Percentiles rank a stretch among this genome's conserved stretches.
These are phyloP conservation scores for Trifolium repens DNA, from an alignment of 306 rosid genomes.

Conservation along the genomic window DNA sequence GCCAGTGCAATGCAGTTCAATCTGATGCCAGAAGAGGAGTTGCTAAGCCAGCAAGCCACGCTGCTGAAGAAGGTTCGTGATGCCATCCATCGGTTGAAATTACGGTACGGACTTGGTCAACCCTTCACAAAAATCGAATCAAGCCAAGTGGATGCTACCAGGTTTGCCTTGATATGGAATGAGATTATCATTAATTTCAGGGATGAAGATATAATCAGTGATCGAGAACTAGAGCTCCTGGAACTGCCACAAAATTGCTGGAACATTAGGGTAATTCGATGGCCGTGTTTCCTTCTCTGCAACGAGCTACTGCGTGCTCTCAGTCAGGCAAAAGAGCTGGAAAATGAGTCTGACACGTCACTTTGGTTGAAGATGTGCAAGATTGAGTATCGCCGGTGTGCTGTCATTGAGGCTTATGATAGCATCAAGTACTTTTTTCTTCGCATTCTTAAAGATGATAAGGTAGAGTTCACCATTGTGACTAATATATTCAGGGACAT, in stretches of 20 bases:
- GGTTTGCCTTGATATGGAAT: conserved; percentile 96
- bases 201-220: conserved; percentile 94
- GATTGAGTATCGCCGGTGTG: conserved; percentile 85
- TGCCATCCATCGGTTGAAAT: conserved; percentile 72
- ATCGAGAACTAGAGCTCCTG: conserved; percentile 75
- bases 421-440: conserved; percentile 66
- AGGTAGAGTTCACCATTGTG: conserved; percentile 65
- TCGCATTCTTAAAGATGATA: conserved; percentile 53
- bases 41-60: conserved; percentile 46
- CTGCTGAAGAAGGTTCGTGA: conserved; percentile 77
- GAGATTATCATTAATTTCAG: conserved; percentile 84
- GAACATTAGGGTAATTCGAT: conserved; percentile 85
- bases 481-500: conserved; percentile 54
- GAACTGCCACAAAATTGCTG: conserved; percentile 85
- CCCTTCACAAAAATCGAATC: conserved; percentile 77
- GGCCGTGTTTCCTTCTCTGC: conserved; percentile 85
- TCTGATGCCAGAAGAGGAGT: conserved; percentile 77
- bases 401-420: conserved; percentile 88
- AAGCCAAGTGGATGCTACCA: conserved; percentile 76
- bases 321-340: conserved; percentile 77
- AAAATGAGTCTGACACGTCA: conserved; percentile 49
- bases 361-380: conserved; percentile 89
- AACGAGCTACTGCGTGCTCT: conserved; percentile 88
- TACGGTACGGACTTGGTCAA: conserved; percentile 84
- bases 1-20: conserved; percentile 88